Evolutionary conservation across 2,329 filamentous ascomycete genomes (phyloP), one percentile per base, ranked within the genome.

Genomic region (Pseudogymnoascus sp.): DNA sequence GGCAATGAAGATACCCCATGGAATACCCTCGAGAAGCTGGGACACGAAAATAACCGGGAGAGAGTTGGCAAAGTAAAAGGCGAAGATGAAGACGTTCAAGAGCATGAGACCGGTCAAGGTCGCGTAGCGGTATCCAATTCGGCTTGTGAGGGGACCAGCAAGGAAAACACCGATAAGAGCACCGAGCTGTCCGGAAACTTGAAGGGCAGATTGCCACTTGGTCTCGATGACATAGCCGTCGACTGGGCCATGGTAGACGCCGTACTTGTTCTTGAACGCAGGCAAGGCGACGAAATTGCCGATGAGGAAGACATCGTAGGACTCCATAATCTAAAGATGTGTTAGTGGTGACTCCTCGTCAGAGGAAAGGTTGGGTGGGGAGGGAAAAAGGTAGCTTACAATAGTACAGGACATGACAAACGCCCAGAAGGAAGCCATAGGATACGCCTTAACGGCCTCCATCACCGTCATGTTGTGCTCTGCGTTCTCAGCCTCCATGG

Each of bases 1-100:
- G 71, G 84, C 83, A 68, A 86, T 85, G 73, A 87, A 87, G 69
- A 87, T 81, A 26, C 85, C 85, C 85, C 85, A 87, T 2, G 85
- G 85, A 4, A 87, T 70, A 65, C 85, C 85, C 72, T 86, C 83
- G 60, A 87, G 77, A 63, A 84, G 74, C 76, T 87, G 84, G 36
- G 79, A 76, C 3, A 78, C 77, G 68, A 85, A 80, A 64, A 82
- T 74, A 66, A 82, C 44, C 10, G 44, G 44, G 7, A 50, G 44
- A 13, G 44, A 28, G 2, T 78, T 71, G 68, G 72, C 33, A 15
- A 36, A 36, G 33, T 36, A 36, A 15, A 36, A 36, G 4, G 33
- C 3, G 13, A 71, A 71, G 63, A 71, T 71, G 59, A 19, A 67
- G 62, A 59, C 79, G 71, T 86, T 87, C 72, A 87, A 72, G 38